A percentile compares a stretch with the other conserved stretches of the same genome.
Conservation (phyloP, 2,329 filamentous ascomycete species). For the Cytospora leucostoma region DNA sequence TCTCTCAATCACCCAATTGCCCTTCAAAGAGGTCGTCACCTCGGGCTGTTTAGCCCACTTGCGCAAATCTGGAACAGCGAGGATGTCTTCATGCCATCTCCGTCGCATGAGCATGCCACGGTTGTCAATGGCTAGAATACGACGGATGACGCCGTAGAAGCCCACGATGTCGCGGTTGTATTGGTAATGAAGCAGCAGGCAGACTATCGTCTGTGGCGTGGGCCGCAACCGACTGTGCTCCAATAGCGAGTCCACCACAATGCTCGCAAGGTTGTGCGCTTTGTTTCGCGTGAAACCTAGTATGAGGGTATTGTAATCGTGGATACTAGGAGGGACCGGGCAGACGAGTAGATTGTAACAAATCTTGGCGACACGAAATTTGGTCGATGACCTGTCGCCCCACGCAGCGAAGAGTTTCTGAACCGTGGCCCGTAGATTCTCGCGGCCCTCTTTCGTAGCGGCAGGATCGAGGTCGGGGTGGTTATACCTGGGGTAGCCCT, state of each 20-base stretch:
- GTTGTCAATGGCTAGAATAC: slow-evolving; percentile 47
- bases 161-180: slow-evolving; percentile 42
- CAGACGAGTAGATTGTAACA: slow-evolving; percentile 69
- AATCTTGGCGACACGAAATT: slow-evolving; percentile 45
- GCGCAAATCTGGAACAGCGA: slow-evolving; percentile 32
- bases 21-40: slow-evolving; percentile 31
- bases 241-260: slow-evolving; percentile 55
- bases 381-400: slow-evolving; percentile 27
- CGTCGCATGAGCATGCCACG: slow-evolving; percentile 44
- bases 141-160: slow-evolving; percentile 48
- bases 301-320: slow-evolving; percentile 72
- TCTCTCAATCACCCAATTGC: slow-evolving; percentile 44
- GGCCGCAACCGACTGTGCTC: slow-evolving; percentile 46
- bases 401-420: slow-evolving; percentile 34
- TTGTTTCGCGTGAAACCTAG: slow-evolving; percentile 60
- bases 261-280: slow-evolving; percentile 51
- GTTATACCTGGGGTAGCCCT: slow-evolving; percentile 39
- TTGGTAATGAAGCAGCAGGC: slow-evolving; percentile 54
- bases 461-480: slow-evolving; percentile 31
- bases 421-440: slow-evolving; percentile 32
- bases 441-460: slow-evolving; percentile 29
- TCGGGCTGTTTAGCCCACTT: slow-evolving; percentile 35
- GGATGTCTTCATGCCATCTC: slow-evolving; percentile 38
- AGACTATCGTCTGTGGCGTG: slow-evolving; percentile 51
- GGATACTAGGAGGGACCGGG: slow-evolving; percentile 61